A percentile compares a stretch with the other conserved stretches of the same genome.
phyloP scores from a whole-genome alignment of 148 eudicot species.

The Persicaria maculosa region DNA sequence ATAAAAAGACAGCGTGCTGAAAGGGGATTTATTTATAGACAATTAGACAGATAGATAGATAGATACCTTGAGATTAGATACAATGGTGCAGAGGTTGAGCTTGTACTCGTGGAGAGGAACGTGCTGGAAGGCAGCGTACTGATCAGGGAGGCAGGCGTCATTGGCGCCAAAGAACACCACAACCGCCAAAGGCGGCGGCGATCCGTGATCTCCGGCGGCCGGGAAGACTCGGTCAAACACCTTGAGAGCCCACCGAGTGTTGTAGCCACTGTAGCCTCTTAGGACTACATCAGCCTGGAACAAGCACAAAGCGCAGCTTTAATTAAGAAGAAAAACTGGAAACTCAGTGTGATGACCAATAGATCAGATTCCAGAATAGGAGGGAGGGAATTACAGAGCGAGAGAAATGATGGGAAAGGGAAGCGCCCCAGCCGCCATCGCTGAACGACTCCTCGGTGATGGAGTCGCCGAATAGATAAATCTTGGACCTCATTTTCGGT shows the following conservation, averaged over 20 bases:
- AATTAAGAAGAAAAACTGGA: background rate
- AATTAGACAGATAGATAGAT: too few relatives aligned
- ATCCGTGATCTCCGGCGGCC: constrained; percentile 19
- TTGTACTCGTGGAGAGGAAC: constrained; percentile 84
- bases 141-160: constrained; percentile 59
- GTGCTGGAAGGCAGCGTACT: constrained; percentile 59
- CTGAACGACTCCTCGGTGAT: constrained; percentile 69
- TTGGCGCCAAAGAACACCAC: constrained; percentile 89
- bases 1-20: background rate
- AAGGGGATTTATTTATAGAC: too few relatives aligned
- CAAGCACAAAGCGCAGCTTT: background rate
- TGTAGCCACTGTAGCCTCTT: constrained; percentile 92
- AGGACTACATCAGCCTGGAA: constrained; percentile 63
- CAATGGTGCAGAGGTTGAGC: constrained; percentile 42
- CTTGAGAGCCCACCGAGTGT: constrained; percentile 75
- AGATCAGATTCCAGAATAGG: background rate
- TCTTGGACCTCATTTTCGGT: constrained; percentile 58
- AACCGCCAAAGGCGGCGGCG: constrained; percentile 43
- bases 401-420: constrained; percentile 63
- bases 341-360: background rate
- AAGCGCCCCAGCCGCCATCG: constrained; percentile 84
- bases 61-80: constrained; percentile 55
- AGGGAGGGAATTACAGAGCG: constrained; percentile 47
- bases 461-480: constrained; percentile 81
- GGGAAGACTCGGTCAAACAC: constrained; percentile 60